These are phyloP conservation scores for Pezicula carpinea DNA, from an alignment of 2,329 filamentous ascomycete species.

Conservation along the genomic window DNA sequence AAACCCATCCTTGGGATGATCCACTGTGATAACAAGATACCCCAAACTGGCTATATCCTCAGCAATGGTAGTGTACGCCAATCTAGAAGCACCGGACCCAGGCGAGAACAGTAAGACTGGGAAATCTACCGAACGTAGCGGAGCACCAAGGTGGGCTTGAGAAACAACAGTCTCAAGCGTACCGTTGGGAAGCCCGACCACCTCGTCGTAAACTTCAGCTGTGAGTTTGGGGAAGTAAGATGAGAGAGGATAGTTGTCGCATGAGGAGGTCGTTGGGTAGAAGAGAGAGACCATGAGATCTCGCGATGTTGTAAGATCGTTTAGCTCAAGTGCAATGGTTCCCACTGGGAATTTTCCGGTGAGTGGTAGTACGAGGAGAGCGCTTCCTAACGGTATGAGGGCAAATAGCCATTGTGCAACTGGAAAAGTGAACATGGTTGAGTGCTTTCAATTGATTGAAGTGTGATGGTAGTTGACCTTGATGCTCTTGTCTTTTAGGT, in stretches of 20 bases:
- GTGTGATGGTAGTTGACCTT: too few species aligned
- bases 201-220: background rate
- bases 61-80: constrained; percentile 24
- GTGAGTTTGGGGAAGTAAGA: constrained; percentile 6
- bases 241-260: constrained; percentile 5
- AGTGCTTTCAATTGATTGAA: too few species aligned
- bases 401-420: too few species aligned
- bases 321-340: constrained; percentile 3
- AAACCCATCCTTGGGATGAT: constrained; percentile 28
- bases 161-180: constrained; percentile 2
- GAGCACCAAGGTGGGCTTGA: constrained; percentile 8
- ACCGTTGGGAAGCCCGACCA: constrained; percentile 1
- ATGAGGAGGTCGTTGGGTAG: constrained; percentile 7
- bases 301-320: constrained; percentile 5
- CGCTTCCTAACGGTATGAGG: too few species aligned
- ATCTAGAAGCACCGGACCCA: constrained; percentile 21
- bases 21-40: constrained; percentile 28
- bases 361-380: background rate
- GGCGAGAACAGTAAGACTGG: constrained; percentile 29
- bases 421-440: too few species aligned
- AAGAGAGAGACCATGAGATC: constrained; percentile 16
- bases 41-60: constrained; percentile 27
- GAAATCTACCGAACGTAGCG: constrained; percentile 4
- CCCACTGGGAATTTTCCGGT: background rate
- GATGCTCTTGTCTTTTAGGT: too few species aligned